Base-by-base conservation (phyloP, 768 basidiomycete species). In the Tricholoma furcatifolium region DNA sequence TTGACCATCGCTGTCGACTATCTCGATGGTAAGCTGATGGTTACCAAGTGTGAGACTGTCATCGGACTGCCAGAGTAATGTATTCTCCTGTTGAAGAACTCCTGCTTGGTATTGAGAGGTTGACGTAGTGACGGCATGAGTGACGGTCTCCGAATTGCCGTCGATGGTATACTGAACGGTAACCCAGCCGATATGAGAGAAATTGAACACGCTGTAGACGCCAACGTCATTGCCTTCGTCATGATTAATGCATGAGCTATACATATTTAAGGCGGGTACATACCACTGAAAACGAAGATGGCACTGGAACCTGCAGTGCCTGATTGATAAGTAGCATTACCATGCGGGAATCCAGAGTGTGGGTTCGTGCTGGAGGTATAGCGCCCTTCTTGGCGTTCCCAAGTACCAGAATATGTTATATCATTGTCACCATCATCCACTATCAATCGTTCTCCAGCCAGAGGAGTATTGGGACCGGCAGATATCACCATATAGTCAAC, bases 271-370 rank as follows among this genome's bases (percentile, higher is more conserved):
- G 47, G 20, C 32, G 36, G 17, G 38, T 8, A 11, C 38, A 34
- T 57, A 67, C 68, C 68, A 51, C 50, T 61, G 52, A 69, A 69
- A 4, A 20, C 51, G 38, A 65, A 67, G 21, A 62, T 62, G 32
- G 66, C 60, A 17, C 43, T 57, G 21, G 55, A 57, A 7, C 64
- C 68, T 17, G 46, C 43, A 20, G 35, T 43, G 1, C 27, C 54
- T 0, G 63, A 57, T 32, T 61, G 60, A 38, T 60, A 63, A 5
- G 68, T 69, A 12, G 61, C 56, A 51, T 70, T 70, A 8, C 63
- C 60, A 43, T 60, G 65, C 1, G 65, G 58, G 50, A 57, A 60
- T 1, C 67, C 66, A n/a, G 56, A 27, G 21, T n/a, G 36, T 21
- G 56, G 62, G 12, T 54, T 31, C 21, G 50, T 38, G 8, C 55